Evolutionary conservation across 2,329 filamentous ascomycete species (phyloP).

Genomic region (Colletotrichum acutatum): DNA sequence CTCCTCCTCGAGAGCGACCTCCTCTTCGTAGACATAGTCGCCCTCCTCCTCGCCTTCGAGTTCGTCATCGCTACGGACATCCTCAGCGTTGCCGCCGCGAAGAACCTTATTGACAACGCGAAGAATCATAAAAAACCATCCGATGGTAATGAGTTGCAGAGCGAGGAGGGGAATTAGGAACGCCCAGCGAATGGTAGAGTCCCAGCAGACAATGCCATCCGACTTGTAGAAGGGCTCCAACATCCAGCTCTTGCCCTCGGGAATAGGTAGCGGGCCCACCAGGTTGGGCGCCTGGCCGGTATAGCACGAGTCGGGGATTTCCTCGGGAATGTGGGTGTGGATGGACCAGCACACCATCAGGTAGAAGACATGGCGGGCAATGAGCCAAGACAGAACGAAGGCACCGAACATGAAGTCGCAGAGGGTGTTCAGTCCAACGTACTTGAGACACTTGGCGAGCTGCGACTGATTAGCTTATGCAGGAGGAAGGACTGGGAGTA

Average conservation of each 20-base stretch:
- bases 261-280: conserved; percentile 62
- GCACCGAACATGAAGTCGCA: conserved; percentile 88
- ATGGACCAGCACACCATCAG: conserved; percentile 85
- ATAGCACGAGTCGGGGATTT: conserved; percentile 79
- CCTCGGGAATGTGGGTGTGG: conserved; percentile 70
- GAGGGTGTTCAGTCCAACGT: conserved; percentile 77
- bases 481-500: too few species aligned
- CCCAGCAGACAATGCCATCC: conserved; percentile 83
- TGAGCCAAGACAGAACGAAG: conserved; percentile 88
- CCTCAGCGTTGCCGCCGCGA: conserved; percentile 81
- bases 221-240: conserved; percentile 79
- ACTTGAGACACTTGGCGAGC: conserved; percentile 94
- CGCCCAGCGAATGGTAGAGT: conserved; percentile 75
- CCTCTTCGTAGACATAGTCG: conserved; percentile 66
- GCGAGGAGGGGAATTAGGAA: conserved; percentile 83
- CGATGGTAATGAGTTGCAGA: conserved; percentile 81
- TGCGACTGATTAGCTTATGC: conserved; percentile 48
- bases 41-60: conserved; percentile 75
- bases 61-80: conserved; percentile 89
- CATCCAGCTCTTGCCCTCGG: conserved; percentile 69
- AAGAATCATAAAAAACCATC: conserved; percentile 92
- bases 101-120: conserved; percentile 85
- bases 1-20: conserved; percentile 74
- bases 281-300: conserved; percentile 65
- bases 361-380: conserved; percentile 85